Percentiles rank a stretch among this genome's conserved stretches.
These are phyloP conservation scores for Keithomyces neogunnii DNA, from an alignment of 2,329 filamentous ascomycete genomes.

Conservation along the genomic window DNA sequence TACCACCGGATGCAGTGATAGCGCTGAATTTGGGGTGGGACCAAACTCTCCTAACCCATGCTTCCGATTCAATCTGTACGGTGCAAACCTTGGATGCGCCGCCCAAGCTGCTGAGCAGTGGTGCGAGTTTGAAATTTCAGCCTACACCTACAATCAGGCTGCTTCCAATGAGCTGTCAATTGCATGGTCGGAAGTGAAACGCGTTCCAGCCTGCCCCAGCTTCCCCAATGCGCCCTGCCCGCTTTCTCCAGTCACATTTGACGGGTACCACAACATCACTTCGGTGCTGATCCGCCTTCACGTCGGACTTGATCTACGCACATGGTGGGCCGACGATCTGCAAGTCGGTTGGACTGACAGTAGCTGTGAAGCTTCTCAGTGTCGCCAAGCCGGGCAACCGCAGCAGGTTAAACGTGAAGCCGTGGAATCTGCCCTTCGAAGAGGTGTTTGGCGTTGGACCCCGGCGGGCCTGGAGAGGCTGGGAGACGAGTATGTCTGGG, in stretches of 20 bases:
- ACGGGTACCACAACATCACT: conserved; percentile 29
- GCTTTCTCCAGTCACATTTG: conserved; percentile 26
- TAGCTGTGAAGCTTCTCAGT: conserved; percentile 27
- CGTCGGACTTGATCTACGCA: conserved; percentile 27
- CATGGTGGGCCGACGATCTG: conserved; percentile 35
- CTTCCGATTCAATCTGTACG: conserved; percentile 31
- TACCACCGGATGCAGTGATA: conserved; percentile 18
- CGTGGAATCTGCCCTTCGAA: conserved; percentile 20
- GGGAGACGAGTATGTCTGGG: conserved; percentile 22
- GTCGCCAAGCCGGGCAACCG: conserved; percentile 19
- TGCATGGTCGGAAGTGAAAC: conserved; percentile 31
- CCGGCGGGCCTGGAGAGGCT: conserved; percentile 22
- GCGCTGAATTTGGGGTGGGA: conserved; percentile 31
- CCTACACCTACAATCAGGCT: conserved; percentile 27
- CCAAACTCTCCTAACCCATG: conserved; percentile 26
- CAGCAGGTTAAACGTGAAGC: conserved; percentile 23
- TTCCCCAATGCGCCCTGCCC: conserved; percentile 24
- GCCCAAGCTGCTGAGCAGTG: conserved; percentile 25
- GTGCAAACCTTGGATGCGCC: conserved; percentile 30
- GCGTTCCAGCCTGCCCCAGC: conserved; percentile 27
- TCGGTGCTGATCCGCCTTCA: conserved; percentile 29
- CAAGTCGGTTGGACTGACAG: conserved; percentile 33
- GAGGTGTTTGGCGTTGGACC: conserved; percentile 27
- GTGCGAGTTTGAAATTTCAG: conserved; percentile 34
- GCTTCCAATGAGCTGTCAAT: conserved; percentile 25